phyloP scores from a whole-genome alignment of 2,329 filamentous ascomycete genomes.

The Tolypocladium amazonense region DNA sequence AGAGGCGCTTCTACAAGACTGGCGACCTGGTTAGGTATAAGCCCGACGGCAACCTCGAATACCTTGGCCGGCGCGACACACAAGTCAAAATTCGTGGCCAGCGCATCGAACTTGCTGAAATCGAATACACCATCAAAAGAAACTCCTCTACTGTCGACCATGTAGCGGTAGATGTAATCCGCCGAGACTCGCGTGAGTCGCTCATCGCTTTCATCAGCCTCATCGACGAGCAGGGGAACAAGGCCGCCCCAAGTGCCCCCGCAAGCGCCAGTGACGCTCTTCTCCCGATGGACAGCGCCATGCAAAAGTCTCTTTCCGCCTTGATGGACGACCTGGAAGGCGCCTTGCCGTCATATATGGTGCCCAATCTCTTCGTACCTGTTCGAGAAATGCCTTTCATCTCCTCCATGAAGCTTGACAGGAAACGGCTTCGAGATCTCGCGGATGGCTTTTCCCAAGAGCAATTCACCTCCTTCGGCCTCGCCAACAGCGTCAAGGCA shows the following conservation, averaged over 20 bases:
- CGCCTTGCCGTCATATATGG: not conserved
- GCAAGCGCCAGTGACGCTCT: not conserved
- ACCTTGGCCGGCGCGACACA: not conserved
- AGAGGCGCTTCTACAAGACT: constrained; percentile 13
- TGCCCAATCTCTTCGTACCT: not conserved
- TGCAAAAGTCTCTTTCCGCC: not conserved
- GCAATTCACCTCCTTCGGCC: not conserved
- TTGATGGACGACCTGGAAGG: not conserved
- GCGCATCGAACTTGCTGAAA: constrained; percentile 11
- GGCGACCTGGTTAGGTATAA: constrained; percentile 4
- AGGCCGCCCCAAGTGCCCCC: not conserved
- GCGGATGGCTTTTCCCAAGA: not conserved
- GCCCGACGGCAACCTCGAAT: not conserved
- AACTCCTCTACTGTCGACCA: not conserved
- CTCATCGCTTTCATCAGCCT: not conserved
- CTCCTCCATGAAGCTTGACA: not conserved
- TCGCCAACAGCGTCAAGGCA: not conserved
- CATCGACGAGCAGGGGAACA: not conserved
- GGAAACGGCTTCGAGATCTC: not conserved
- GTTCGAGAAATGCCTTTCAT: not conserved
- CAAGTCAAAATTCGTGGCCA: constrained; percentile 8
- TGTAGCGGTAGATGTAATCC: not conserved
- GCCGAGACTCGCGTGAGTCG: not conserved
- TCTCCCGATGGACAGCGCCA: not conserved
- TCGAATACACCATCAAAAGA: constrained; percentile 5